phyloP scores from a whole-genome alignment of 306 rosid genomes.

The Fragaria vesca region DNA sequence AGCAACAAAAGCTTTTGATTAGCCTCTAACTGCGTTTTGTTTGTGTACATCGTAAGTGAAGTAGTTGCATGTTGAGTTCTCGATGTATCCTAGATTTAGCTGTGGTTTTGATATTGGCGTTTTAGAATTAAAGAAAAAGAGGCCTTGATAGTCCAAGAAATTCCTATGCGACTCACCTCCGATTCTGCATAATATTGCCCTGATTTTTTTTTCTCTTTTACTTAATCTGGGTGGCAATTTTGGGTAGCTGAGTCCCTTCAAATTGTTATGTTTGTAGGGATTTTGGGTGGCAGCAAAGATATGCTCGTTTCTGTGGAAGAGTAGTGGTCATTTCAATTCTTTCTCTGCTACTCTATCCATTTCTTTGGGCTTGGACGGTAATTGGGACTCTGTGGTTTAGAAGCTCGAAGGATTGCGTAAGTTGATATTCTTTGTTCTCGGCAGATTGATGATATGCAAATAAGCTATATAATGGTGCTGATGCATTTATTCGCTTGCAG shows the following conservation, averaged over 20 bases:
- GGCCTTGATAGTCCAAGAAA: background rate
- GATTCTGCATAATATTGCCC: background rate
- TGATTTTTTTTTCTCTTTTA: background rate
- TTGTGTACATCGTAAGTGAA: background rate
- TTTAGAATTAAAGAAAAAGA: background rate
- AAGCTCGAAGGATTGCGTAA: slow-evolving; percentile 73
- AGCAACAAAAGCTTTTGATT: background rate
- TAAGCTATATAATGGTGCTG: slow-evolving; percentile 19
- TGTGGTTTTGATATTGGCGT: background rate
- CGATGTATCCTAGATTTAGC: background rate
- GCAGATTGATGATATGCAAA: slow-evolving; percentile 12
- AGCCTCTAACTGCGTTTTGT: background rate
- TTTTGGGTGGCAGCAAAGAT: slow-evolving; percentile 95
- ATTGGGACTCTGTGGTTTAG: slow-evolving; percentile 89
- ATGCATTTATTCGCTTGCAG: slow-evolving; percentile 48
- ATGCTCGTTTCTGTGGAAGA: slow-evolving; percentile 98
- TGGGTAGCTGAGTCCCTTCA: slow-evolving; percentile 1
- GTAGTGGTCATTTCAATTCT: slow-evolving; percentile 82
- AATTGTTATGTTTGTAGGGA: slow-evolving; percentile 57
- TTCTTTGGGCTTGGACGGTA: slow-evolving; percentile 97
- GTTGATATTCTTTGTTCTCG: slow-evolving; percentile 25
- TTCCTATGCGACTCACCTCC: background rate
- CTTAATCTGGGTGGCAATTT: background rate
- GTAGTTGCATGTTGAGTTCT: background rate
- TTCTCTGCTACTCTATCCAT: slow-evolving; percentile 80